A percentile compares a stretch with the other conserved stretches of the same genome.
Conservation (phyloP, 805 yeast species). For the Nakazawaea peltata region DNA sequence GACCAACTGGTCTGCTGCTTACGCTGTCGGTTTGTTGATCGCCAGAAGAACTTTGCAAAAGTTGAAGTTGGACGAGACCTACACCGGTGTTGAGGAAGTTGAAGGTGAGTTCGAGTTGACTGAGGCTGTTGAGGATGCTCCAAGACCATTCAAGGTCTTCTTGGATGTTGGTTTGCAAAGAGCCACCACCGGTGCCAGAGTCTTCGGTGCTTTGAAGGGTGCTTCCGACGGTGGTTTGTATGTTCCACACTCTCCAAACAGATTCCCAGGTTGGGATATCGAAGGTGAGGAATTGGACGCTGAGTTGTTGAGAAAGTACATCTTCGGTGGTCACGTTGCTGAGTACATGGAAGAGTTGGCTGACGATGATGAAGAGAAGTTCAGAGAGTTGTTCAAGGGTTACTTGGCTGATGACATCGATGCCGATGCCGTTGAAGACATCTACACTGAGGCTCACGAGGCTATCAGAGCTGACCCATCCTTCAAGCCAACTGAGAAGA, state of each 20-base stretch:
- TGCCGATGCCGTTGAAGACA: constrained; percentile 93
- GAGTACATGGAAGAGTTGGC: constrained; percentile 99
- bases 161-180: constrained; percentile 99
- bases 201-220: constrained; percentile 99
- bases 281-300: constrained; percentile 98
- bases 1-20: constrained; percentile 99
- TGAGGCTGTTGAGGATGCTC: constrained; percentile 98
- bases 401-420: constrained; percentile 96
- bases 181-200: constrained; percentile 99
- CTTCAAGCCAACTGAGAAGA: constrained; percentile 82
- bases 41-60: constrained; percentile 99
- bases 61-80: constrained; percentile 97
- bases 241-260: constrained; percentile 98
- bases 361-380: constrained; percentile 99
- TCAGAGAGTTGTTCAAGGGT: constrained; percentile 90
- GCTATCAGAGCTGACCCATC: constrained; percentile 94
- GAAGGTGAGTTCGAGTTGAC: constrained; percentile 98
- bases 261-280: constrained; percentile 99
- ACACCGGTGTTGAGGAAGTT: constrained; percentile 97
- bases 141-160: constrained; percentile 99
- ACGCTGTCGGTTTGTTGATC: constrained; percentile 95
- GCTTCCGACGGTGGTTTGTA: constrained; percentile 99
- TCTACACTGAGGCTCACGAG: constrained; percentile 91
- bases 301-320: constrained; percentile 96
- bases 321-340: constrained; percentile 99